phyloP scores from a whole-genome alignment of 495 filamentous ascomycete species.

The Penicillium lagena region DNA sequence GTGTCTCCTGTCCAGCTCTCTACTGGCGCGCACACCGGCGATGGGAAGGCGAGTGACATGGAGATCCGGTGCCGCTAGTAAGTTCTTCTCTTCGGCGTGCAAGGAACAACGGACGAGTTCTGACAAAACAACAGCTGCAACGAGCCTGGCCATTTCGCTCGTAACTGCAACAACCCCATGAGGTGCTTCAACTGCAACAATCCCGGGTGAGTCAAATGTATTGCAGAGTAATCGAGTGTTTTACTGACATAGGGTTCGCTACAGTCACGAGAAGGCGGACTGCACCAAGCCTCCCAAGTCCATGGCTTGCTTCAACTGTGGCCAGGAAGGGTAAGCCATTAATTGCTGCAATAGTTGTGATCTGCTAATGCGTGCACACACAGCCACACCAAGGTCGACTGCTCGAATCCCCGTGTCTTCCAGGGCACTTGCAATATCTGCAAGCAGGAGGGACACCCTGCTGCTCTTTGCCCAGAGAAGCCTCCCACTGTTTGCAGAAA shows the following conservation, averaged over 20 bases:
- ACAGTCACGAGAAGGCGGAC: neutral
- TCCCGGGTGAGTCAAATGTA: constrained; percentile 46
- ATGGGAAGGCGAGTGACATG: constrained; percentile 16
- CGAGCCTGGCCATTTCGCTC: constrained; percentile 47
- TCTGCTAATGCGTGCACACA: neutral
- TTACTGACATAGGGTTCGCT: neutral
- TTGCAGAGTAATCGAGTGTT: neutral
- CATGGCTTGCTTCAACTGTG: constrained; percentile 3
- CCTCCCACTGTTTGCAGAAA: constrained; percentile 63
- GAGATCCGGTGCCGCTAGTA: constrained; percentile 37
- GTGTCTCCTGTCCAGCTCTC: too few species aligned
- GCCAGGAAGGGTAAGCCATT: constrained; percentile 36
- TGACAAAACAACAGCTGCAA: constrained; percentile 36
- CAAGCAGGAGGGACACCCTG: constrained; percentile 63
- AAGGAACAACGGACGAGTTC: neutral
- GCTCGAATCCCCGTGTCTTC: constrained; percentile 59
- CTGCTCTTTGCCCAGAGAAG: constrained; percentile 64
- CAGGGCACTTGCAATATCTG: constrained; percentile 70
- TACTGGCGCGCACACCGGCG: neutral
- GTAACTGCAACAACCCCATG: constrained; percentile 49
- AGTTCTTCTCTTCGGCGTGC: constrained; percentile 7
- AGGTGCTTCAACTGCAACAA: constrained; percentile 78
- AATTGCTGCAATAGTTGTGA: neutral
- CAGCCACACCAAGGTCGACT: constrained; percentile 62
- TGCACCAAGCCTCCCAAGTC: neutral